Base-by-base conservation (phyloP, 2,329 filamentous ascomycete genomes). In the Colletotrichum lini region DNA sequence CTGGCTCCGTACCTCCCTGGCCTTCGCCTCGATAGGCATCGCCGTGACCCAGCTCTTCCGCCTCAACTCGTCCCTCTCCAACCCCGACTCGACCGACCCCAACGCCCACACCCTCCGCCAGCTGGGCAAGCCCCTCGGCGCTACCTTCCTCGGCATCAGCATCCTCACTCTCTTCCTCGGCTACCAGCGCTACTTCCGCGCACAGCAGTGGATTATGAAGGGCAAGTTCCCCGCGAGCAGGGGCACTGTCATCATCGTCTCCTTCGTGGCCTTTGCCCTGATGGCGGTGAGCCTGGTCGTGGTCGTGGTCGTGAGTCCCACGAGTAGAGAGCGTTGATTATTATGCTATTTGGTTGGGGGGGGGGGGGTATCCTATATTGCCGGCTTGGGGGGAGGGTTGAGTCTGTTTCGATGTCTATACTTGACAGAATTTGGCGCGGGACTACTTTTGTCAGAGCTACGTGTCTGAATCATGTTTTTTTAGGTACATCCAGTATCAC, bases 11-110 rank as follows among this genome's bases (percentile, higher is more conserved):
- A 96, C 94, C 3, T 95, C 92, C 2, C 87, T 96, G 45, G 91
- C 92, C 30, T 96, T 96, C 77, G 93, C 93, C 13, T 93, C 89
- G 44, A 96, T 96, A 75, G 94, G 94, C 68, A 93, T 96, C 71
- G 94, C 93, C 53, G 89, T 96, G 50, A 96, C 94, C 1, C 94
- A 96, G 80, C 89, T 96, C 58, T 96, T 96, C 83, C 92, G 94
- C 35, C 90, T 96, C 68, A 95, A 95, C 83, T 93, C 91, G 0
- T 87, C 90, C 10, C 83, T 93, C 50, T 78, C 82, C 26, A 72
- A 75, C 38, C 73, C 67, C 47, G 75, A 78, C 26, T 38, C 70
- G 23, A 9, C 18, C n/a, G 79, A 82, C 50, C 77, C 79, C 40
- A 80, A 80, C 66, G 78, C 82, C 52, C 78, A 81, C 49, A 84